These are phyloP conservation scores for Plasmodium vinckei DNA, from an alignment of 169 alveolate genomes.

Conservation along the genomic window DNA sequence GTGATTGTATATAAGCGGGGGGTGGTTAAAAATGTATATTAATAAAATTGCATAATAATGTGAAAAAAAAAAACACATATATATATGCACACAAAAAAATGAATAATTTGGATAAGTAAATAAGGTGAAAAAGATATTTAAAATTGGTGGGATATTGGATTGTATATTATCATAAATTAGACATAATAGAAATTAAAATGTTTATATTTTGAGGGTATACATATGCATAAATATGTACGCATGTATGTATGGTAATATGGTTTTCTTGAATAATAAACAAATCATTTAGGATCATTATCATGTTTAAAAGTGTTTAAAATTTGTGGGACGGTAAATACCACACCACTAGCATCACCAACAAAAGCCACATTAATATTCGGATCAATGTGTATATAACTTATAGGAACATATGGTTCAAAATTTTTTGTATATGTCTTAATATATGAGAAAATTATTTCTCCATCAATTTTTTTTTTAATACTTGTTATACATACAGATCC, in stretches of 20 bases:
- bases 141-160: too few species aligned
- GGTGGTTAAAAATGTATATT: too few species aligned
- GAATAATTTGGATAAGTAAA: too few species aligned
- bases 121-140: too few species aligned
- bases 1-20: too few species aligned
- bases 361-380: conserved; percentile 71
- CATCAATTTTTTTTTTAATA: conserved; percentile 57
- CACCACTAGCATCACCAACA: conserved; percentile 75
- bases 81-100: too few species aligned
- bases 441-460: conserved; percentile 53
- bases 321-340: conserved; percentile 65
- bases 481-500: conserved; percentile 71
- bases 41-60: too few species aligned
- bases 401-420: conserved; percentile 74
- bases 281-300: conserved; percentile 21
- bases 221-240: background rate
- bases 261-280: background rate
- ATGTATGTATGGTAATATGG: too few species aligned
- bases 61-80: too few species aligned
- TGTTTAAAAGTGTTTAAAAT: conserved; percentile 33
- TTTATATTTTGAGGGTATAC: background rate
- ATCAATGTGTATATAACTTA: conserved; percentile 43
- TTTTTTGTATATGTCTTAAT: conserved; percentile 36
- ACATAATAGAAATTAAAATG: background rate
- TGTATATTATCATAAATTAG: background rate